Conservation (phyloP, 257 asterid genomes). For the Fraxinus americana region DNA sequence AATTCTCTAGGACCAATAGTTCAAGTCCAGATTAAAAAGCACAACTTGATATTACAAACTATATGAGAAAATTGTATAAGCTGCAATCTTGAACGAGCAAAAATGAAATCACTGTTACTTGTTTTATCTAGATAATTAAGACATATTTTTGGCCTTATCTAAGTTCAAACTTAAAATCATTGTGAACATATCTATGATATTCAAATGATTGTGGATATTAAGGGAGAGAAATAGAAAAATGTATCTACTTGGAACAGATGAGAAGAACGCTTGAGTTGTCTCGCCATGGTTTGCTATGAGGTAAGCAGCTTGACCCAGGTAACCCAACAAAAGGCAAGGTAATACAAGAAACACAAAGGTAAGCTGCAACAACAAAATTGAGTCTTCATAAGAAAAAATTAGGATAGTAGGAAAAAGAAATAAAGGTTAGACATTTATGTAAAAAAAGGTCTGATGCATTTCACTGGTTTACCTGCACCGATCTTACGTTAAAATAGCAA, state of each 20-base stretch:
- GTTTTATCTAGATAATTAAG: constrained; percentile 12
- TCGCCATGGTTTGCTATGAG: constrained; percentile 91
- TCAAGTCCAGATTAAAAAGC: constrained; percentile 5
- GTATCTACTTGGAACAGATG: constrained; percentile 86
- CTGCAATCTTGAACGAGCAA: constrained; percentile 13
- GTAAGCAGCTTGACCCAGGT: constrained; percentile 99
- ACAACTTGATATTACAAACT: not conserved
- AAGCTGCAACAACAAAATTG: constrained; percentile 63
- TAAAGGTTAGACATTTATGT: not conserved
- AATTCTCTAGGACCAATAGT: not conserved
- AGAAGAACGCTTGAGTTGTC: constrained; percentile 92
- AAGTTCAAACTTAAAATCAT: constrained; percentile 17
- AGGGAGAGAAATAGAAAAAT: constrained; percentile 18
- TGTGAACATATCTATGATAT: not conserved
- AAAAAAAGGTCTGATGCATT: constrained; percentile 11
- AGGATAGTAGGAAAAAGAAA: constrained; percentile 7
- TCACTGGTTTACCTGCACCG: constrained; percentile 77
- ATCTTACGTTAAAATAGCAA: constrained; percentile 88
- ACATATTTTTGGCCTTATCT: constrained; percentile 23
- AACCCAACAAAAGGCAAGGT: constrained; percentile 96
- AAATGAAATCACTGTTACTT: not conserved
- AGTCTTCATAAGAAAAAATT: constrained; percentile 26
- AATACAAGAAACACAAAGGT: constrained; percentile 82
- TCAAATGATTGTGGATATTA: not conserved
- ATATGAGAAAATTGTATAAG: constrained; percentile 4